Evolutionary conservation across 768 basidiomycete species (phyloP).

Genomic region (Leccinum longicurvipes): DNA sequence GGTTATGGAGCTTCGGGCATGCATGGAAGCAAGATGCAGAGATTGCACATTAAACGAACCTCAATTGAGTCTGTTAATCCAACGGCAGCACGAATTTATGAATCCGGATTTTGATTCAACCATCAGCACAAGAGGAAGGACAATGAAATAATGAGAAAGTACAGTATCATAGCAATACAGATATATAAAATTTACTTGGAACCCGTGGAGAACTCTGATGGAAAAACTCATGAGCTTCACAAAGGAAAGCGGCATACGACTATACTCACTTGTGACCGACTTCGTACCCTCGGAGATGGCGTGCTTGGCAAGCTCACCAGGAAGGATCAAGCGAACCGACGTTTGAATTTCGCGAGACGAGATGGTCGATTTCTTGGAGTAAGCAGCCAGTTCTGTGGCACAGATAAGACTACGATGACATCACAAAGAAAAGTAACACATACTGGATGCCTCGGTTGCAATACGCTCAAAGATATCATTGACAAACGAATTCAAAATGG

Average conservation of each 20-base stretch:
- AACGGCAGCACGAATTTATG: neutral
- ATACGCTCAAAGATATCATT: slow-evolving; percentile 85
- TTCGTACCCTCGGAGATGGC: slow-evolving; percentile 85
- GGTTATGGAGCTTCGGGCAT: too few species aligned
- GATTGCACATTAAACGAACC: too few species aligned
- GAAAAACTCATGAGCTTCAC: slow-evolving; percentile 10
- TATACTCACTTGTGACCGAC: slow-evolving; percentile 59
- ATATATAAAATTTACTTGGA: slow-evolving; percentile 43
- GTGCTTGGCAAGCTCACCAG: slow-evolving; percentile 84
- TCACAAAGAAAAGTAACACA: slow-evolving; percentile 19
- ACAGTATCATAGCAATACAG: slow-evolving; percentile 36
- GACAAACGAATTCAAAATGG: slow-evolving; percentile 80
- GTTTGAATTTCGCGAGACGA: slow-evolving; percentile 92
- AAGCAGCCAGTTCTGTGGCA: slow-evolving; percentile 68
- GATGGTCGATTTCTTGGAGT: slow-evolving; percentile 89
- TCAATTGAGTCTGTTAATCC: too few species aligned
- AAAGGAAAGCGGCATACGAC: neutral
- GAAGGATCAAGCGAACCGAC: slow-evolving; percentile 75
- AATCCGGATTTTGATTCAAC: neutral
- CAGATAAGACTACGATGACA: neutral
- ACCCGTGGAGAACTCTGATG: slow-evolving; percentile 57
- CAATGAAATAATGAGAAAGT: slow-evolving; percentile 30
- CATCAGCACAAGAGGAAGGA: slow-evolving; percentile 8
- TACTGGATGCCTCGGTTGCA: slow-evolving; percentile 69
- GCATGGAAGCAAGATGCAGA: too few species aligned